A percentile compares a stretch with the other conserved stretches of the same genome.
These are phyloP conservation scores for Yamadazyma ubonensis DNA, from an alignment of 805 yeast genomes.

Conservation along the genomic window DNA sequence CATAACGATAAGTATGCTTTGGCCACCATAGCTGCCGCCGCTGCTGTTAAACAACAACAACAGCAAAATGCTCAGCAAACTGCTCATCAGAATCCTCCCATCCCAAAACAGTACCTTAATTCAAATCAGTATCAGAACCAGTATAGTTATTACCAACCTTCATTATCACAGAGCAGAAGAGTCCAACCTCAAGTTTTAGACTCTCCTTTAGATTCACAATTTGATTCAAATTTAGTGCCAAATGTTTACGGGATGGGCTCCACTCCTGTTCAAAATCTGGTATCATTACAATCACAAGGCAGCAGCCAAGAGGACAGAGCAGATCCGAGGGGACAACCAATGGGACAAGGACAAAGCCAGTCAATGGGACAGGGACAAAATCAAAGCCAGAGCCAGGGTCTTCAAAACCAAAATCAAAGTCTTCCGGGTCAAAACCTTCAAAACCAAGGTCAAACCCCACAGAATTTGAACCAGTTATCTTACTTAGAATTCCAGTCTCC, in stretches of 20 bases:
- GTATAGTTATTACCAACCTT: not conserved
- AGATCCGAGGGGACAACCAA: too few species aligned
- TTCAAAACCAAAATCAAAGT: not conserved
- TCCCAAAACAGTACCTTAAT: not conserved
- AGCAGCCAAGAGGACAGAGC: too few species aligned
- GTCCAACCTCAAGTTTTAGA: not conserved
- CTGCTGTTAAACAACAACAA: conserved; percentile 30
- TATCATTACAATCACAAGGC: not conserved
- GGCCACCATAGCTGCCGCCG: conserved; percentile 33
- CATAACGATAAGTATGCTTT: conserved; percentile 23
- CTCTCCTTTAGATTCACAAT: too few species aligned
- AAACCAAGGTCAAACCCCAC: too few species aligned
- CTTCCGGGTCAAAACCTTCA: too few species aligned
- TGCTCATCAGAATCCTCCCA: conserved; percentile 7
- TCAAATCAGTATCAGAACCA: conserved; percentile 8
- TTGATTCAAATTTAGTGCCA: too few species aligned
- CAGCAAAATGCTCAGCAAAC: conserved; percentile 20
- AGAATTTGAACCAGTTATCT: too few species aligned
- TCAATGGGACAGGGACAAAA: not conserved
- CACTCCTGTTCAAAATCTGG: conserved; percentile 1
- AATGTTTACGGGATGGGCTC: not conserved
- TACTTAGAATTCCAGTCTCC: conserved; percentile 11
- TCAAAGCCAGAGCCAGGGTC: not conserved
- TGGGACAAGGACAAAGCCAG: not conserved
- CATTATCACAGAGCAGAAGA: not conserved